Base-by-base conservation (phyloP, 352 stramenopile species). In the Pythium sukuiense region DNA sequence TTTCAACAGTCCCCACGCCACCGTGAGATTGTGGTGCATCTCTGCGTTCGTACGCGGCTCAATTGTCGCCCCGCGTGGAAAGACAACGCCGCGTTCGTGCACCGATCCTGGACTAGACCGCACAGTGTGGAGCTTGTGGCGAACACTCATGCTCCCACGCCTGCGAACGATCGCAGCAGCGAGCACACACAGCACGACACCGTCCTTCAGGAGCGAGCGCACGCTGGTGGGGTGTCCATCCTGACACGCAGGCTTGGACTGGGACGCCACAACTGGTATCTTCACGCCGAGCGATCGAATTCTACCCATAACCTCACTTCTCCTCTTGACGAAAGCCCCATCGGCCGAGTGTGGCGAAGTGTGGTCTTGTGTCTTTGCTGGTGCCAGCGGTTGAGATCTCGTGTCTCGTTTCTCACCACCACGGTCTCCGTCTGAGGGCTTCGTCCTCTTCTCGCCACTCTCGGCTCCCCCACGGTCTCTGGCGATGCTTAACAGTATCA, bases 171-270 rank as follows among this genome's bases (percentile, higher is more conserved):
- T 33, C 6, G 50, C 46, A 8, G 56, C 62, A 0, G 55, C 56
- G n/a, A 69, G 57, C 14, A 20, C 41, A 41, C 63, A 64, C 8
- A 70, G 35, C 20, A 48, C 14, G 16, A 70, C 63, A 12, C 55
- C 55, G 55, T 63, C 55, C 32, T 26, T 27, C 11, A 54, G 27
- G 6, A 30, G 18, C 6, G 26, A 33, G 14, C 3, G 11, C 12
- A 37, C 0, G 1, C 29, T 37, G 12, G 13, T 24, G 12, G 12
- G 2, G 6, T 7, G 18, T 24, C 39, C 20, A 12, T 46, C 30
- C 0, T 4, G 24, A n/a, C 9, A 0, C 6, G 3, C 16, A 37
- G 26, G 3, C 26, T 18, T 39, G n/a, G 12, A 18, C 7, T 7
- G 24, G 14, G 27, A 30, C 13, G 49, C 32, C 24, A 16, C 27